Percentiles rank a stretch among this genome's conserved stretches.
Conservation (phyloP, 225 moss, liverwort and hornwort genomes). For the Ulota crispa region DNA sequence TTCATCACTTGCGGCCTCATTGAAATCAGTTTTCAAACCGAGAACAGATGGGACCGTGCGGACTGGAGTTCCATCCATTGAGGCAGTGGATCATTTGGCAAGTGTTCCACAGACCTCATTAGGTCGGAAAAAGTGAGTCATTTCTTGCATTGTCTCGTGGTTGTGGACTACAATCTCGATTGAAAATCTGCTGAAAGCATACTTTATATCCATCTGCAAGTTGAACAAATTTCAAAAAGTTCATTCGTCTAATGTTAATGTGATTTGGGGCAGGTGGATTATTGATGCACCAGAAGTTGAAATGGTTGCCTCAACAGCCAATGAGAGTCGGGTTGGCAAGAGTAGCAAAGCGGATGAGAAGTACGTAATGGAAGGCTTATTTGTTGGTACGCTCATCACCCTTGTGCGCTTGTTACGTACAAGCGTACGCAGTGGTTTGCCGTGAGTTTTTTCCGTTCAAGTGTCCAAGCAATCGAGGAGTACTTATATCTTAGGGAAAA, state of each 20-base stretch:
- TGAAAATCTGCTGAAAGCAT: neutral
- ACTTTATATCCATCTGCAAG: neutral
- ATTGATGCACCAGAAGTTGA: conserved; percentile 59
- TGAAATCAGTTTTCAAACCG: conserved; percentile 33
- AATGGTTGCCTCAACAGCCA: conserved; percentile 73
- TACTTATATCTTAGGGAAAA: too few species aligned
- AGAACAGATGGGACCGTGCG: conserved; percentile 24
- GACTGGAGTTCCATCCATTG: conserved; percentile 22
- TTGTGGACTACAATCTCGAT: neutral
- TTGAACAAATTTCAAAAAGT: neutral
- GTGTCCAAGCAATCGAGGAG: neutral
- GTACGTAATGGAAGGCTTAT: conserved; percentile 53
- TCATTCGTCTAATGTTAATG: neutral
- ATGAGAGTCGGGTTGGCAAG: conserved; percentile 46
- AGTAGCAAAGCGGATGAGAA: conserved; percentile 41
- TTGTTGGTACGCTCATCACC: conserved; percentile 42
- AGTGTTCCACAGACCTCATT: conserved; percentile 58
- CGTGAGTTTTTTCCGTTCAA: neutral
- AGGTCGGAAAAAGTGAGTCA: conserved; percentile 56
- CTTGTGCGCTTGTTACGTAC: neutral
- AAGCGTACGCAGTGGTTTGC: neutral
- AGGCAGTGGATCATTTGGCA: conserved; percentile 45
- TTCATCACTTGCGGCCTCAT: conserved; percentile 47
- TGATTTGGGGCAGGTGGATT: conserved; percentile 54
- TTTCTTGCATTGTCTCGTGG: neutral